Evolutionary conservation across 441 rosid species (phyloP).

Genomic region (Populus hybrid): DNA sequence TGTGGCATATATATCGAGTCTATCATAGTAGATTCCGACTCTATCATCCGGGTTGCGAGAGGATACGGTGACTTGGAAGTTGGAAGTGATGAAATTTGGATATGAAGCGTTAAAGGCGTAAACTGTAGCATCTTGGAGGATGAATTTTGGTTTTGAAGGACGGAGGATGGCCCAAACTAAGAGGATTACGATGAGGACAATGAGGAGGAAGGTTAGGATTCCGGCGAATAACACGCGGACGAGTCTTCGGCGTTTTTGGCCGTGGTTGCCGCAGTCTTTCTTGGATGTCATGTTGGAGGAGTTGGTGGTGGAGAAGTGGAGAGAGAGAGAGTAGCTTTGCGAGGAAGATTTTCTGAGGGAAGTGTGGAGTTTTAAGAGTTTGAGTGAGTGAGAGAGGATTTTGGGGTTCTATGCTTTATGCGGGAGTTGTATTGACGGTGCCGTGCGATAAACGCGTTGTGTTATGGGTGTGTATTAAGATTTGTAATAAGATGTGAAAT

Average conservation of each 20-base stretch:
- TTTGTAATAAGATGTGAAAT: background rate
- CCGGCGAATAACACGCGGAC: slow-evolving; percentile 34
- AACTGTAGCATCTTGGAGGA: slow-evolving; percentile 93
- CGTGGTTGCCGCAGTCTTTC: slow-evolving; percentile 57
- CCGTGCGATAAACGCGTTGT: background rate
- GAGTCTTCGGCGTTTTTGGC: slow-evolving; percentile 27
- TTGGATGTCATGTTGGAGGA: background rate
- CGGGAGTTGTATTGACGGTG: background rate
- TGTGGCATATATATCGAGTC: slow-evolving; percentile 61
- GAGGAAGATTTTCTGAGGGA: background rate
- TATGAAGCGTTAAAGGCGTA: slow-evolving; percentile 65
- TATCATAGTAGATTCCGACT: slow-evolving; percentile 85
- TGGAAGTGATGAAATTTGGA: slow-evolving; percentile 71
- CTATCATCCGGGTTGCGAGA: slow-evolving; percentile 73
- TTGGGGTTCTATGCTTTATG: background rate
- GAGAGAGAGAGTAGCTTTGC: background rate
- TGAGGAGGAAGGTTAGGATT: slow-evolving; percentile 45
- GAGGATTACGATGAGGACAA: slow-evolving; percentile 52
- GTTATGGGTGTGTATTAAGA: background rate
- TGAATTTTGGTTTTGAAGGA: slow-evolving; percentile 70
- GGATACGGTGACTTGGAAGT: slow-evolving; percentile 74
- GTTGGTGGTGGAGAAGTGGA: background rate
- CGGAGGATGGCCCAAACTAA: slow-evolving; percentile 72
- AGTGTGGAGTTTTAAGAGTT: background rate
- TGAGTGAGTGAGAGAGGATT: background rate